phyloP scores from a whole-genome alignment of 805 yeast species.

The Candida anglica region DNA sequence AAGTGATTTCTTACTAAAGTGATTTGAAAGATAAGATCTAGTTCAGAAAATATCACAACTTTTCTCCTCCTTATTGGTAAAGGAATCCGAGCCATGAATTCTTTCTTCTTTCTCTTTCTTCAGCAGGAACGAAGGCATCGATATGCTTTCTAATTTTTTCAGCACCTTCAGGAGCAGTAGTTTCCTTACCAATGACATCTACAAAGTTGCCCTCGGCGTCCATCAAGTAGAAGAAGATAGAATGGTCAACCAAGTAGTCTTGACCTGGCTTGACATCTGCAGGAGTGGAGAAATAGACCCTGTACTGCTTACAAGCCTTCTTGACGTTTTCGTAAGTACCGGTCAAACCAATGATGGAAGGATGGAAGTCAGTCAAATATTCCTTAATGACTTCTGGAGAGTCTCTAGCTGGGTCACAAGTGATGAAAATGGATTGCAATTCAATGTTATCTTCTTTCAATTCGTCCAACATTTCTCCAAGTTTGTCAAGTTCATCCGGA shows the following conservation, averaged over 20 bases:
- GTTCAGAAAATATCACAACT: background rate
- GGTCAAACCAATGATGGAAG: constrained; percentile 83
- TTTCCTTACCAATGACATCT: constrained; percentile 91
- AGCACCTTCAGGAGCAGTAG: constrained; percentile 73
- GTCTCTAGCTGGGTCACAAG: constrained; percentile 97
- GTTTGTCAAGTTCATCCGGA: constrained; percentile 94
- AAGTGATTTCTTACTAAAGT: too few species aligned
- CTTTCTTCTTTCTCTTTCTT: constrained; percentile 62
- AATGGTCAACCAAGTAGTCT: constrained; percentile 94
- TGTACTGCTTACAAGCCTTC: constrained; percentile 77
- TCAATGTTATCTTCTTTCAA: constrained; percentile 53
- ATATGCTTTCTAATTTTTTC: constrained; percentile 73
- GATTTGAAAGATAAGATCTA: background rate
- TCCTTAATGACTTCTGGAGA: constrained; percentile 78
- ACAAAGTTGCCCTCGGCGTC: constrained; percentile 97
- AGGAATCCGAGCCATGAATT: constrained; percentile 57
- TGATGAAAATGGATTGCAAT: constrained; percentile 84
- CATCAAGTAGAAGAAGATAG: constrained; percentile 95
- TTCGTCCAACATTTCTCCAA: constrained; percentile 66
- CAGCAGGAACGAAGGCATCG: constrained; percentile 69
- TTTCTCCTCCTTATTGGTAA: constrained; percentile 34
- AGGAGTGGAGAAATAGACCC: constrained; percentile 98
- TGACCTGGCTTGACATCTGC: constrained; percentile 91
- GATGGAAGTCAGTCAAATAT: constrained; percentile 86
- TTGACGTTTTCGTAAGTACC: constrained; percentile 87